Conservation (phyloP, 495 filamentous ascomycete genomes). For the Tuber magnatum region DNA sequence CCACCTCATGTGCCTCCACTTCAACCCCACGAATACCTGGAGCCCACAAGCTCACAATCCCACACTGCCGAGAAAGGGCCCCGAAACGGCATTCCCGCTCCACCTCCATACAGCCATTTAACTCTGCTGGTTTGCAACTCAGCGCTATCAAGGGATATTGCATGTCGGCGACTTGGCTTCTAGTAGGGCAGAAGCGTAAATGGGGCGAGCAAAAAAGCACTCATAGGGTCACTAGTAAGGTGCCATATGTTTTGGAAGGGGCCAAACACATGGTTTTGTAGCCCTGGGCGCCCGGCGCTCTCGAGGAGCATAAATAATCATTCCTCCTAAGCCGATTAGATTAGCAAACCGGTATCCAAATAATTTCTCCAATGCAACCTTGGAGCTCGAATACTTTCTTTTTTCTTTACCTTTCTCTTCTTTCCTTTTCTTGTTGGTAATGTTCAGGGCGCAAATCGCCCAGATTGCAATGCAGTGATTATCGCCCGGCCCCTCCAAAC, state of each 20-base stretch:
- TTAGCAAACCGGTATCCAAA: not conserved
- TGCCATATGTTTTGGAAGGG: not conserved
- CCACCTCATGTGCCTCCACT: constrained; percentile 26
- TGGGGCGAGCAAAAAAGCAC: not conserved
- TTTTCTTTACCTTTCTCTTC: not conserved
- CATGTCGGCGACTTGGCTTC: not conserved
- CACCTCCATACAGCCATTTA: constrained; percentile 8
- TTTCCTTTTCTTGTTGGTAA: not conserved
- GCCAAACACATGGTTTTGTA: not conserved
- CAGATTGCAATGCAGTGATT: constrained; percentile 32
- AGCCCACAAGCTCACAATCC: constrained; percentile 20
- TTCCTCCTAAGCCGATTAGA: not conserved
- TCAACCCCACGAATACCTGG: constrained; percentile 32
- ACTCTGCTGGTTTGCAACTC: not conserved
- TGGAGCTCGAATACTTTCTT: not conserved
- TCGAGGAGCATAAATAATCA: not conserved
- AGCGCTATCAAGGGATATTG: not conserved
- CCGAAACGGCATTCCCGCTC: constrained; percentile 14
- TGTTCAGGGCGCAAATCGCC: constrained; percentile 25
- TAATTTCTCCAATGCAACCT: not conserved
- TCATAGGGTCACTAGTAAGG: not conserved
- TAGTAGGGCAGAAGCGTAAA: not conserved
- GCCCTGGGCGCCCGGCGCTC: not conserved
- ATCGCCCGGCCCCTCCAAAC: constrained; percentile 28
- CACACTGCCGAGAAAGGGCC: constrained; percentile 5